These are phyloP conservation scores for Ceratobasidium sp. DNA, from an alignment of 1,284 basidiomycete genomes.

Conservation along the genomic window DNA sequence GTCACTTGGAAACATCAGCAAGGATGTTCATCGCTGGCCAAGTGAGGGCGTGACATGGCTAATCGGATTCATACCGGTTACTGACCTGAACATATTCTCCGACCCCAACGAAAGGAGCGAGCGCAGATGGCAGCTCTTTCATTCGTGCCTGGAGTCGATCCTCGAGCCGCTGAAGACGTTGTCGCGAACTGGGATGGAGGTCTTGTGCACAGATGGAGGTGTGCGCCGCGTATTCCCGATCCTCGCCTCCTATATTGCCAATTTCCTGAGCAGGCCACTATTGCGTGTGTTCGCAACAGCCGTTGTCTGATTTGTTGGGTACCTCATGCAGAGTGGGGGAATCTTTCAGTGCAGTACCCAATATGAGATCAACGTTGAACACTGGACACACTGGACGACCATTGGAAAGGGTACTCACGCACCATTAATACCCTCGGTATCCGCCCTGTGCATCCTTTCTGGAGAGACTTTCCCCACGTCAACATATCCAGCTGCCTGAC, in stretches of 20 bases:
- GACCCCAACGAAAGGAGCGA: neutral
- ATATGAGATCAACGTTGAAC: neutral
- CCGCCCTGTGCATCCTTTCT: conserved; percentile 49
- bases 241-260: neutral
- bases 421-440: conserved; percentile 14
- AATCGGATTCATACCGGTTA: conserved; percentile 43
- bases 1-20: conserved; percentile 47
- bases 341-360: neutral
- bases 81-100: neutral
- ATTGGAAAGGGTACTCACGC: too few relatives aligned
- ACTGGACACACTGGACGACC: neutral
- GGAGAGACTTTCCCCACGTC: conserved; percentile 44
- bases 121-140: neutral
- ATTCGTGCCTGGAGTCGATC: neutral
- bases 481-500: conserved; percentile 49
- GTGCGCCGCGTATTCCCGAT: conserved; percentile 1
- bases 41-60: conserved; percentile 27
- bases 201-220: conserved; percentile 51
- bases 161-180: neutral
- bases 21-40: conserved; percentile 8
- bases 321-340: neutral
- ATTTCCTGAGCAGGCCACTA: neutral
- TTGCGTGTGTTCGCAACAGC: neutral
- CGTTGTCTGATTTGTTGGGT: neutral
- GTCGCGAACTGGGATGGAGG: conserved; percentile 60